Evolutionary conservation across 2,329 filamentous ascomycete genomes (phyloP).

Genomic region (Trichoderma simmonsii): DNA sequence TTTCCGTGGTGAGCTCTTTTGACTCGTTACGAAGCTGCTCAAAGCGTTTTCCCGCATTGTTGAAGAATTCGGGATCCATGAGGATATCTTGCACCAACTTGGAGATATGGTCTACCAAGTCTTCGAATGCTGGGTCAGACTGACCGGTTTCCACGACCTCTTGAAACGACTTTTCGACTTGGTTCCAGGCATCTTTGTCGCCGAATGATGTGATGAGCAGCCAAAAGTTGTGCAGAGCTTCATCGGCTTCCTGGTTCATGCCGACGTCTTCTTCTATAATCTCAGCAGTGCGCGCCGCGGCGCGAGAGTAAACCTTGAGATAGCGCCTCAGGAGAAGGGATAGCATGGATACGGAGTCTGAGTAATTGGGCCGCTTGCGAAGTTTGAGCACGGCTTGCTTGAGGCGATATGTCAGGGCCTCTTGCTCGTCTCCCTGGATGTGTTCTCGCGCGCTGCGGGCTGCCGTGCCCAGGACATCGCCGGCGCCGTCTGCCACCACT

Average conservation of each 20-base stretch:
- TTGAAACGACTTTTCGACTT: slow-evolving; percentile 65
- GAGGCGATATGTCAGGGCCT: slow-evolving; percentile 70
- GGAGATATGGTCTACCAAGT: slow-evolving; percentile 69
- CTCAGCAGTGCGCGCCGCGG: slow-evolving; percentile 63
- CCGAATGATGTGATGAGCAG: slow-evolving; percentile 76
- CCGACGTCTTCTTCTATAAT: slow-evolving; percentile 68
- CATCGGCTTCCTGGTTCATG: slow-evolving; percentile 70
- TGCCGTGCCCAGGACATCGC: slow-evolving; percentile 56
- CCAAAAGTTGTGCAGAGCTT: slow-evolving; percentile 79
- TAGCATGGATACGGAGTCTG: slow-evolving; percentile 78
- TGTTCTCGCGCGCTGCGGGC: slow-evolving; percentile 72
- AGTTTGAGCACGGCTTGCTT: slow-evolving; percentile 74
- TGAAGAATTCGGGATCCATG: slow-evolving; percentile 82
- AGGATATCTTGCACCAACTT: slow-evolving; percentile 76
- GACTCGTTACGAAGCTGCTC: slow-evolving; percentile 50
- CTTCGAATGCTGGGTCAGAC: slow-evolving; percentile 78
- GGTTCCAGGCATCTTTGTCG: slow-evolving; percentile 69
- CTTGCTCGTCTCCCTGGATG: slow-evolving; percentile 66
- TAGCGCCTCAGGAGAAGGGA: slow-evolving; percentile 75
- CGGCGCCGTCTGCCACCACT: slow-evolving; percentile 51
- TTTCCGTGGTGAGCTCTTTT: slow-evolving; percentile 63
- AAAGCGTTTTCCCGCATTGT: slow-evolving; percentile 61
- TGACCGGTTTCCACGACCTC: slow-evolving; percentile 70
- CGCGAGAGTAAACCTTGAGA: slow-evolving; percentile 71
- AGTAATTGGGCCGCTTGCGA: slow-evolving; percentile 75